Evolutionary conservation across 306 rosid species (phyloP).

Genomic region (Acmispon strigosus): DNA sequence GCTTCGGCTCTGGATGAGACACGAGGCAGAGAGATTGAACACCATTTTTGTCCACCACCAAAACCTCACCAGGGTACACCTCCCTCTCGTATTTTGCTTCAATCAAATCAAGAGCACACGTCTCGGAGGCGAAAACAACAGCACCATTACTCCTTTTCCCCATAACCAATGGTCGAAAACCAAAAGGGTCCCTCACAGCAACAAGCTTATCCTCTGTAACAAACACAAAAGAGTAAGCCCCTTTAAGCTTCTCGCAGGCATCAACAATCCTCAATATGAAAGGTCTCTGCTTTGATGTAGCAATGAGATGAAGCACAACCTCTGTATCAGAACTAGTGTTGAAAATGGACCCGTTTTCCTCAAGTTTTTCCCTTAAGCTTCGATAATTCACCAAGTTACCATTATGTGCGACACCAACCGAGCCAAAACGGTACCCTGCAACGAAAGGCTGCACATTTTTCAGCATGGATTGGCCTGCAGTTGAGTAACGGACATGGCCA

Average conservation of each 20-base stretch:
- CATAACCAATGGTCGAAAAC: constrained; percentile 83
- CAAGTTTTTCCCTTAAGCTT: constrained; percentile 54
- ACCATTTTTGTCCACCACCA: constrained; percentile 69
- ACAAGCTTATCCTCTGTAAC: constrained; percentile 71
- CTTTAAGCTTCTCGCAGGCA: constrained; percentile 73
- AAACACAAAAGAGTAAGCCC: constrained; percentile 81
- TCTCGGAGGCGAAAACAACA: constrained; percentile 80
- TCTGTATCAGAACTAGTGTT: constrained; percentile 86
- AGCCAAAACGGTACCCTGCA: constrained; percentile 76
- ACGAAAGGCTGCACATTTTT: constrained; percentile 87
- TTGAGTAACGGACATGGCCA: constrained; percentile 85
- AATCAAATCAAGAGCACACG: constrained; percentile 86
- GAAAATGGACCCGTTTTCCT: constrained; percentile 69
- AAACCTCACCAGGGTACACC: constrained; percentile 70
- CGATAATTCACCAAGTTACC: constrained; percentile 80
- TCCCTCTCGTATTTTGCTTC: constrained; percentile 87
- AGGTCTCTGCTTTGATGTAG: constrained; percentile 69
- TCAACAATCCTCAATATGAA: constrained; percentile 69
- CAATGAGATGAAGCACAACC: constrained; percentile 85
- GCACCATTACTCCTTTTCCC: constrained; percentile 83
- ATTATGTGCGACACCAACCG: constrained; percentile 86
- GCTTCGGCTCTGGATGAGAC: constrained; percentile 74
- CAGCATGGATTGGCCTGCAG: constrained; percentile 76
- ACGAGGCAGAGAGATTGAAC: constrained; percentile 68
- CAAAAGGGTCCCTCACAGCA: constrained; percentile 69